Evolutionary conservation across 2,329 filamentous ascomycete species (phyloP), one percentile per base, ranked within the genome.

Genomic region (Calonectria montana): DNA sequence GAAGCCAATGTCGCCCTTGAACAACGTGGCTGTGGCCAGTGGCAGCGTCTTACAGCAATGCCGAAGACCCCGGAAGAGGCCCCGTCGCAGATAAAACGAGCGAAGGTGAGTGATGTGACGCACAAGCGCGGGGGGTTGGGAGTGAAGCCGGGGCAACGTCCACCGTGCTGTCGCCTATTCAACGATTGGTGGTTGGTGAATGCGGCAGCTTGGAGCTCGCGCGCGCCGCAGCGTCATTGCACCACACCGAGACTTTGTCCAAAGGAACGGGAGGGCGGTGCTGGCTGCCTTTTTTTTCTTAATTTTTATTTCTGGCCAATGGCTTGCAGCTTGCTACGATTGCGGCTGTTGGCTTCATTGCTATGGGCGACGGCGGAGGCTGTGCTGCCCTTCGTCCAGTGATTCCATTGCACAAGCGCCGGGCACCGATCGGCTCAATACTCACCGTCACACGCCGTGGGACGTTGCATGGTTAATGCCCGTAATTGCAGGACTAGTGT

Each of bases 371-470:
- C 64, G 48, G 50, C 43, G 4, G 62, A 45, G 67, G 61, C 61
- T 48, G 55, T 69, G 64, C 50, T 47, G 18, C 31, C 25, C 4
- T 18, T 10, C 31, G 35, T 35, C 31, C 29, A 39, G 27, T 65
- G 62, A 39, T 27, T 45, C 61, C n/a, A 35, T 47, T 45, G n/a
- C 29, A 41, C 59, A 47, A 55, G 50, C 43, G 53, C 53, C 53
- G 53, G 31, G 53, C 35, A 59, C 53, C 23, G 35, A 39, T 59
- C 53, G n/a, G 47, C 47, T 62, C 70, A 48, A 8, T 70, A 71
- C 62, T 69, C 61, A 53, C 69, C 62, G 61, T 76, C 63, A 50
- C 68, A 74, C 75, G 48, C 64, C 67, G 72, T 69, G 68, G 65
- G 65, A 73, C 70, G 64, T 48, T 55, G 50, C 39, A 59, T 41